Evolutionary conservation across 176 grass and related monocot genomes (phyloP).

Genomic region (Rhynchospora tenuis): DNA sequence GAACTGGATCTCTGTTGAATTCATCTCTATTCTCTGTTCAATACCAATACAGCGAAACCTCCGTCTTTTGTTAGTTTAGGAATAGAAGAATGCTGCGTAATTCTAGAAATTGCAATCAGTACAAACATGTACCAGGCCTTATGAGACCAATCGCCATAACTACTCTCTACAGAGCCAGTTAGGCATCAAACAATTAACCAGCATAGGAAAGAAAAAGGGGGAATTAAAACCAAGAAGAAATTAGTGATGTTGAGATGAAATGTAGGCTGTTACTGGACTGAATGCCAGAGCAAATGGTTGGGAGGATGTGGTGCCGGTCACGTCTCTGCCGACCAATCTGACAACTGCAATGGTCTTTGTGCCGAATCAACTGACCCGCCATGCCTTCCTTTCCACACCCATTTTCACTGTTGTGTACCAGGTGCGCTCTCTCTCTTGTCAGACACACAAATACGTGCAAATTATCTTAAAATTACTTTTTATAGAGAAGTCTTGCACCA

Average conservation of each 20-base stretch:
- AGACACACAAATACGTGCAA: not conserved
- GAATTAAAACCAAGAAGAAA: not conserved
- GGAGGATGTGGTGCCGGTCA: slow-evolving; percentile 45
- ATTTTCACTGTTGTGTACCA: slow-evolving; percentile 72
- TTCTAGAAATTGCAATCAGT: not conserved
- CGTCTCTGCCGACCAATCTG: slow-evolving; percentile 51
- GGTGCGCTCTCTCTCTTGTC: slow-evolving; percentile 29
- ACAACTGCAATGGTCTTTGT: slow-evolving; percentile 57
- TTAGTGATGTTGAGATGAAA: not conserved
- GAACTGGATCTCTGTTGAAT: not conserved
- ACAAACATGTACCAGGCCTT: not conserved
- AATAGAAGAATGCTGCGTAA: not conserved
- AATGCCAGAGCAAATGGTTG: slow-evolving; percentile 75
- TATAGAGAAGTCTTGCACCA: not conserved
- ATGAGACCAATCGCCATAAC: not conserved
- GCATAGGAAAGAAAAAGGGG: not conserved
- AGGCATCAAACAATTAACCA: not conserved
- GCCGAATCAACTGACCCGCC: slow-evolving; percentile 36
- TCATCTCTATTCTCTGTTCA: not conserved
- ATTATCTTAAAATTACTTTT: slow-evolving; percentile 9
- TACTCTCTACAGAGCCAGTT: not conserved
- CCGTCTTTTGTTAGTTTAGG: not conserved
- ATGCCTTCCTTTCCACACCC: slow-evolving; percentile 77
- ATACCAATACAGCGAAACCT: not conserved
- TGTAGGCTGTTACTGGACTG: slow-evolving; percentile 74